Percentiles rank a stretch among this genome's conserved stretches.
phyloP scores from a whole-genome alignment of 148 eudicot species.

The Suaeda aralocaspica region DNA sequence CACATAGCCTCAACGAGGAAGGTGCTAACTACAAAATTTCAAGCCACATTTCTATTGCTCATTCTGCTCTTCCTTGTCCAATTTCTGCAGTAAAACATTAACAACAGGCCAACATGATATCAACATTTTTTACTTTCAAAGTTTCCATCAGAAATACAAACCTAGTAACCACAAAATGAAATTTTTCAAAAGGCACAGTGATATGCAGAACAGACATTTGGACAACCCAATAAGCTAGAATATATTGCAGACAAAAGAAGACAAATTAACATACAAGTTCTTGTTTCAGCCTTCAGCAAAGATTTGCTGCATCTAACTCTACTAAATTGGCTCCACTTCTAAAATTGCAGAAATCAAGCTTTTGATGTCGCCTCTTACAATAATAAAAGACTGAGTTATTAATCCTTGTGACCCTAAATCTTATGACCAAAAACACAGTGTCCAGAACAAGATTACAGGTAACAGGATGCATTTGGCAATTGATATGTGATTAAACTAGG shows the following conservation, averaged over 20 bases:
- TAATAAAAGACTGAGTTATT: too few relatives aligned
- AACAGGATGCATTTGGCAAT: too few relatives aligned
- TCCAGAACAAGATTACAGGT: too few relatives aligned
- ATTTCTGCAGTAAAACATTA: slow-evolving; percentile 29
- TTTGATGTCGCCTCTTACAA: background rate
- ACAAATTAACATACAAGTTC: background rate
- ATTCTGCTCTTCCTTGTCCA: slow-evolving; percentile 29
- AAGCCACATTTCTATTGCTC: slow-evolving; percentile 23
- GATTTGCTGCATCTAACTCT: too few relatives aligned
- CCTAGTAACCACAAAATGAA: background rate
- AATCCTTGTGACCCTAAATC: too few relatives aligned
- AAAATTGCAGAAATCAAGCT: too few relatives aligned
- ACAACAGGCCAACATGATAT: background rate
- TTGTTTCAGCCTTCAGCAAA: too few relatives aligned
- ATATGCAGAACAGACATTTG: background rate
- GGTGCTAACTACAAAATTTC: slow-evolving; percentile 15
- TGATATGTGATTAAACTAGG: too few relatives aligned
- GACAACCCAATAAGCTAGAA: background rate
- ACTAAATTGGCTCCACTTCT: too few relatives aligned
- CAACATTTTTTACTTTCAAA: background rate
- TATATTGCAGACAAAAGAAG: too few relatives aligned
- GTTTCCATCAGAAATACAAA: background rate
- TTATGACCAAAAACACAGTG: too few relatives aligned
- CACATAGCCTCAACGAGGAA: too few relatives aligned
- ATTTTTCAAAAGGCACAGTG: background rate